phyloP scores from a whole-genome alignment of 495 filamentous ascomycete species.

The Penicillium manginii region DNA sequence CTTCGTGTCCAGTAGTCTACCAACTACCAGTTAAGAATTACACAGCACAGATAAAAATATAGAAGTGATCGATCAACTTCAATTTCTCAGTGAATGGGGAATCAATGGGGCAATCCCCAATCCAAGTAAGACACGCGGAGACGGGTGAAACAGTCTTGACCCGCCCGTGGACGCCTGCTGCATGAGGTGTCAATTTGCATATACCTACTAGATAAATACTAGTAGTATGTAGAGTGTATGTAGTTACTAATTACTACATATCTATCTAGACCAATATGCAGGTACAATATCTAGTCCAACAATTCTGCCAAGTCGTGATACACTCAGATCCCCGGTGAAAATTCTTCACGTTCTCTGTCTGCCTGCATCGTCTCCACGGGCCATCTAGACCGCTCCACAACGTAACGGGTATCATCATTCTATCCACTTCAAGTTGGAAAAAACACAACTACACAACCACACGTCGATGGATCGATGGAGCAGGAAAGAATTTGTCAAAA shows the following conservation, averaged over 20 bases:
- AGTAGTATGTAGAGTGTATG: no score
- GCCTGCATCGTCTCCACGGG: constrained; percentile 3
- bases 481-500: no score
- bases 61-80: no score
- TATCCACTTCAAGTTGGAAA: no score
- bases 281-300: not conserved
- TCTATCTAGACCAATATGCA: not conserved
- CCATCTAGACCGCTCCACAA: not conserved
- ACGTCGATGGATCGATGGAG: no score
- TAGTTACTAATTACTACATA: no score
- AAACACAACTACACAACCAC: no score
- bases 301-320: not conserved
- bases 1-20: no score
- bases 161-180: not conserved
- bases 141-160: constrained; percentile 1
- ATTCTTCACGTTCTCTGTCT: not conserved
- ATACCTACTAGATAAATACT: not conserved
- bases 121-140: constrained; percentile 1
- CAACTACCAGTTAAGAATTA: no score
- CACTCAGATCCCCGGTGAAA: not conserved
- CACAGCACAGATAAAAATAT: no score
- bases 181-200: not conserved
- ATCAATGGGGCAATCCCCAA: constrained; percentile 2
- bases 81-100: no score
- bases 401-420: not conserved